Conservation (phyloP, 139 green algal genomes). For the Micractinium conductrix region DNA sequence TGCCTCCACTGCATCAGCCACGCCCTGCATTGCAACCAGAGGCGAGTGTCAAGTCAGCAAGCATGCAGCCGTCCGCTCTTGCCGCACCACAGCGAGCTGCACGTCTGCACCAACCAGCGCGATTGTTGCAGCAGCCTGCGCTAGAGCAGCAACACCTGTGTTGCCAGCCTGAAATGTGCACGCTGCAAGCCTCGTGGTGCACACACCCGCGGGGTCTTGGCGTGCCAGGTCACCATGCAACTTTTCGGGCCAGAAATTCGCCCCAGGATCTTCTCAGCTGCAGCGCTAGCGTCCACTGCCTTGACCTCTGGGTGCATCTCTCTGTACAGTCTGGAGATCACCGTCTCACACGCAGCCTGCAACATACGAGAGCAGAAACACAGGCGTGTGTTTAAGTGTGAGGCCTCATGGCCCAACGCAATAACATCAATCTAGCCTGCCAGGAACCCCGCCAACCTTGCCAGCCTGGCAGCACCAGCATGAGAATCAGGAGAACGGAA, state of each 20-base stretch:
- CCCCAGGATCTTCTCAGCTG: background rate
- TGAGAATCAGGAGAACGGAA: too few relatives aligned
- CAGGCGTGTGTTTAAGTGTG: too few relatives aligned
- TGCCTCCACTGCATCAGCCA: background rate
- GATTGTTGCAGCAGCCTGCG: too few relatives aligned
- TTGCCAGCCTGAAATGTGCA: background rate
- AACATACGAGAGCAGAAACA: too few relatives aligned
- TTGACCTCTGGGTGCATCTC: background rate
- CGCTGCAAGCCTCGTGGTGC: background rate
- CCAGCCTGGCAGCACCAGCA: too few relatives aligned
- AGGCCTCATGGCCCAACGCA: too few relatives aligned
- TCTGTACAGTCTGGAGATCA: conserved; percentile 32
- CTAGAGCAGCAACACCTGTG: too few relatives aligned
- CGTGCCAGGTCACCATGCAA: conserved; percentile 30
- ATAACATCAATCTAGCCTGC: too few relatives aligned
- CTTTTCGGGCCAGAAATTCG: conserved; percentile 40
- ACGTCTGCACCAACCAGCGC: too few relatives aligned
- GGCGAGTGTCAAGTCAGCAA: background rate
- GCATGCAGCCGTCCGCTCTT: background rate
- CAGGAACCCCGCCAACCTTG: too few relatives aligned
- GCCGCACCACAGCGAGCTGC: background rate
- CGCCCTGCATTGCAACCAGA: too few relatives aligned
- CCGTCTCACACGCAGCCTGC: too few relatives aligned
- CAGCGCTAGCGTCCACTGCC: background rate
- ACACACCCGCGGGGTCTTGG: background rate